A percentile compares a stretch with the other conserved stretches of the same genome.
Conservation (phyloP, 2,329 filamentous ascomycete species). For the Trematosphaeria pertusa region DNA sequence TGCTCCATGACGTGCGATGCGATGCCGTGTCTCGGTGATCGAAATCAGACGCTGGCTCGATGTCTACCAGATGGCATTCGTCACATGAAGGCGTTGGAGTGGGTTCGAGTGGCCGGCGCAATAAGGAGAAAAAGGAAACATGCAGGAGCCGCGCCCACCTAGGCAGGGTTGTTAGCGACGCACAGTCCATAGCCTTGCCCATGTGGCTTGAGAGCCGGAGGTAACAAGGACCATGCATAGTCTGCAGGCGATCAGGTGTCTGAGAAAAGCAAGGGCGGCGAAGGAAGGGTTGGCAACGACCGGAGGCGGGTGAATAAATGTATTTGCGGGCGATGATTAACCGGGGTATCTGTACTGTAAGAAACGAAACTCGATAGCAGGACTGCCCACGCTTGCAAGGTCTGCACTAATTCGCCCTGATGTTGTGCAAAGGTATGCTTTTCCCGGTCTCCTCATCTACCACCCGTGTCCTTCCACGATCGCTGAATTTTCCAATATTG, state of each 20-base stretch:
- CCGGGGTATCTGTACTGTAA: conserved; percentile 9
- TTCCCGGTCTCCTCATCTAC: conserved; percentile 27
- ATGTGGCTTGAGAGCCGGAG: conserved; percentile 15
- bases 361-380: conserved; percentile 2
- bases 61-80: too few species aligned
- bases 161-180: conserved; percentile 14
- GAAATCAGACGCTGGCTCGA: conserved; percentile 1
- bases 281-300: conserved; percentile 6
- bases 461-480: conserved; percentile 6
- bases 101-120: conserved; percentile 4
- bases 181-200: conserved; percentile 9
- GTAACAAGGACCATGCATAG: conserved; percentile 12
- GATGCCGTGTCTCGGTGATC: not conserved
- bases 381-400: not conserved
- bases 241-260: conserved; percentile 4
- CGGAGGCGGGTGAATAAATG: not conserved
- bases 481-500: conserved; percentile 46
- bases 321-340: conserved; percentile 13
- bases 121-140: conserved; percentile 22
- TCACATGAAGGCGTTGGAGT: too few species aligned
- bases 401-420: conserved; percentile 23
- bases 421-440: conserved; percentile 25
- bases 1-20: conserved; percentile 1
- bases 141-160: conserved; percentile 10
- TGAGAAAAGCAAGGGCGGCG: conserved; percentile 12